A percentile compares a stretch with the other conserved stretches of the same genome.
Evolutionary conservation across 1,284 basidiomycete genomes (phyloP).

Genomic region (Trametes polyzona): DNA sequence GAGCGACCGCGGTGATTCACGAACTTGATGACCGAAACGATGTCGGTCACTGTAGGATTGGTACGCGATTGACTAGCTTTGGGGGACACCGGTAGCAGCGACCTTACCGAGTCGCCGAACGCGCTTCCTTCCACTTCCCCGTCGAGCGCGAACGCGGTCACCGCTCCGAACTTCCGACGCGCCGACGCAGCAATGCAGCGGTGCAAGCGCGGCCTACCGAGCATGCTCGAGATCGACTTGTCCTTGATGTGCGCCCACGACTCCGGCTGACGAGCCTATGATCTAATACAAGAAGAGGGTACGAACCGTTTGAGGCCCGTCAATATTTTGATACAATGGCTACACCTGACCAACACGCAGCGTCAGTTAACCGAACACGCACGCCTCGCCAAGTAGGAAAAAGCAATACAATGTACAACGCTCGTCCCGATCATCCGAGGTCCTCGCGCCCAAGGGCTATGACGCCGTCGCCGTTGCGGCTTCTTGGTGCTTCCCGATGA

Average conservation of each 20-base stretch:
- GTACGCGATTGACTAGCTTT: no score
- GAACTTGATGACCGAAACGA: neutral
- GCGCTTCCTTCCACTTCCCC: neutral
- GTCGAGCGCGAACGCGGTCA: neutral
- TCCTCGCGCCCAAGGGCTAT: neutral
- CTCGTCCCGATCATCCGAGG: constrained; percentile 16
- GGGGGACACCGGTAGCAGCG: no score
- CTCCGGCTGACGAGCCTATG: neutral
- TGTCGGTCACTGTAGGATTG: no score
- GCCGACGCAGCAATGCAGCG: neutral
- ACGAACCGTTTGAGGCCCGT: constrained; percentile 12
- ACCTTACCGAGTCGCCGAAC: no score
- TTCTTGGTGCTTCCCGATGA: constrained; percentile 43
- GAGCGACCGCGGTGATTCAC: no score
- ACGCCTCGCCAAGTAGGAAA: neutral
- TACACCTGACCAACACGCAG: constrained; percentile 9
- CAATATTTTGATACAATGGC: constrained; percentile 16
- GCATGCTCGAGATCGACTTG: neutral
- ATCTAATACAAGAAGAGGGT: constrained; percentile 20
- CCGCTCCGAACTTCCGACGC: constrained; percentile 1
- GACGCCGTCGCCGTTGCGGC: neutral
- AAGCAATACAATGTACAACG: constrained; percentile 13
- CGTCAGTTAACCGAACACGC: constrained; percentile 2
- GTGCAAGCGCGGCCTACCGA: neutral
- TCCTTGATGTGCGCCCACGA: neutral